phyloP scores from a whole-genome alignment of 768 basidiomycete species.

The Daedaleopsis sinensis region DNA sequence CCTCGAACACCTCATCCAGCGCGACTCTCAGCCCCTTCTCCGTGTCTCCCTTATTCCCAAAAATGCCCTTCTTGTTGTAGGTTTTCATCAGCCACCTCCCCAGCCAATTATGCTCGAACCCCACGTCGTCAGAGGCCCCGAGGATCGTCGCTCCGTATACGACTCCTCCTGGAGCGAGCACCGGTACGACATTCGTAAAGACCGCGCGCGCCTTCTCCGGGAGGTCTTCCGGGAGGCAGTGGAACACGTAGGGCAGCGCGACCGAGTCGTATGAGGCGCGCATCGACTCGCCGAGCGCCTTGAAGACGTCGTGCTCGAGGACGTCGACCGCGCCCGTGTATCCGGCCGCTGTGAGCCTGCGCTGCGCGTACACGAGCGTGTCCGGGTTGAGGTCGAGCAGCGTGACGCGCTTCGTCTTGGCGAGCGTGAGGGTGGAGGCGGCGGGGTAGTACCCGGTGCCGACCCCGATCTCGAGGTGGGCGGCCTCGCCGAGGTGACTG shows the following conservation, averaged over 20 bases:
- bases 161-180: constrained; percentile 12
- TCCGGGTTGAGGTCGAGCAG: constrained; percentile 22
- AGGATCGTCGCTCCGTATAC: constrained; percentile 25
- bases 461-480: constrained; percentile 24
- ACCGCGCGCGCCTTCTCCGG: constrained; percentile 21
- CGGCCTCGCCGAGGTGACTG: constrained; percentile 13
- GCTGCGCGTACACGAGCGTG: constrained; percentile 15
- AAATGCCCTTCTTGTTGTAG: constrained; percentile 20
- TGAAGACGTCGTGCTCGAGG: constrained; percentile 15
- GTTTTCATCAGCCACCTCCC: constrained; percentile 11
- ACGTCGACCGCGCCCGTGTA: constrained; percentile 15
- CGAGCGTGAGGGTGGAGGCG: constrained; percentile 2
- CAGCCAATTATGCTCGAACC: constrained; percentile 17
- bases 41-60: constrained; percentile 16
- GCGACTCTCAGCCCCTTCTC: constrained; percentile 14
- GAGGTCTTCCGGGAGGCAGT: constrained; percentile 22
- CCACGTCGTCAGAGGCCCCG: constrained; percentile 1
- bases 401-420: constrained; percentile 16
- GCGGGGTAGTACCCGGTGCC: constrained; percentile 26
- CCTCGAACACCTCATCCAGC: constrained; percentile 15
- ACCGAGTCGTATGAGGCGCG: constrained; percentile 17
- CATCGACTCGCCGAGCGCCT: constrained; percentile 13
- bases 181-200: constrained; percentile 2
- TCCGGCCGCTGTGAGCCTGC: constrained; percentile 11
- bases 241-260: constrained; percentile 25